Percentiles rank a stretch among this genome's conserved stretches.
phyloP scores from a whole-genome alignment of 2,329 filamentous ascomycete genomes.

The Colletotrichum acutatum region DNA sequence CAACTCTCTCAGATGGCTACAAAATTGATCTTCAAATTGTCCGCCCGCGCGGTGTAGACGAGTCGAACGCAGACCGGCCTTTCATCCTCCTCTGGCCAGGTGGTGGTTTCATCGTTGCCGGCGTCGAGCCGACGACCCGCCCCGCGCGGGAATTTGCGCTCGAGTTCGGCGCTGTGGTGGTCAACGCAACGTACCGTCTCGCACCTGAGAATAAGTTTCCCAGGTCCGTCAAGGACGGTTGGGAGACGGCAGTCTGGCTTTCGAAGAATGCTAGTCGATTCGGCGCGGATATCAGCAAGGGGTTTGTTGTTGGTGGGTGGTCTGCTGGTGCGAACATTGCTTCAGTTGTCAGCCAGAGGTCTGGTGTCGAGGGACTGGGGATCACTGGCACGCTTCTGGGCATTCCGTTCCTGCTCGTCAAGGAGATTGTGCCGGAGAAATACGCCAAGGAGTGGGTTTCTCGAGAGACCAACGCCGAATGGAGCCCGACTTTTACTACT shows the following conservation, averaged over 20 bases:
- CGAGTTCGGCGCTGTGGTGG: constrained; percentile 45
- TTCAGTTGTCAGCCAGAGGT: constrained; percentile 55
- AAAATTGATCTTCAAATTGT: constrained; percentile 22
- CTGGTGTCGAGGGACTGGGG: constrained; percentile 47
- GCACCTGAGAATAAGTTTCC: constrained; percentile 63
- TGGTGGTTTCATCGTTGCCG: constrained; percentile 26
- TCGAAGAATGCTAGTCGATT: constrained; percentile 42
- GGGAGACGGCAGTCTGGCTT: constrained; percentile 49
- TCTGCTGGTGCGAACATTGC: constrained; percentile 64
- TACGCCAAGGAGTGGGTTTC: constrained; percentile 53
- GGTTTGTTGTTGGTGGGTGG: constrained; percentile 62
- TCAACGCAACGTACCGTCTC: constrained; percentile 62
- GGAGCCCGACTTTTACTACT: constrained; percentile 47
- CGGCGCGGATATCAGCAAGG: constrained; percentile 50
- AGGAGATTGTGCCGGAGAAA: constrained; percentile 42
- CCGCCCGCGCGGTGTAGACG: constrained; percentile 8
- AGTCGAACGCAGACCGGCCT: background rate
- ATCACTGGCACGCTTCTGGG: constrained; percentile 22
- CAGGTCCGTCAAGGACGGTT: constrained; percentile 55
- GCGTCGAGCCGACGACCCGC: constrained; percentile 20
- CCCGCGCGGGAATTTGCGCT: constrained; percentile 35
- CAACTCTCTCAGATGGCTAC: constrained; percentile 23
- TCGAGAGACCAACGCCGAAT: constrained; percentile 51
- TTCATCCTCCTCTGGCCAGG: constrained; percentile 8
- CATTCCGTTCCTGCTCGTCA: constrained; percentile 19